Evolutionary conservation across 2,329 filamentous ascomycete genomes (phyloP).

Genomic region (Fusarium robinianum): DNA sequence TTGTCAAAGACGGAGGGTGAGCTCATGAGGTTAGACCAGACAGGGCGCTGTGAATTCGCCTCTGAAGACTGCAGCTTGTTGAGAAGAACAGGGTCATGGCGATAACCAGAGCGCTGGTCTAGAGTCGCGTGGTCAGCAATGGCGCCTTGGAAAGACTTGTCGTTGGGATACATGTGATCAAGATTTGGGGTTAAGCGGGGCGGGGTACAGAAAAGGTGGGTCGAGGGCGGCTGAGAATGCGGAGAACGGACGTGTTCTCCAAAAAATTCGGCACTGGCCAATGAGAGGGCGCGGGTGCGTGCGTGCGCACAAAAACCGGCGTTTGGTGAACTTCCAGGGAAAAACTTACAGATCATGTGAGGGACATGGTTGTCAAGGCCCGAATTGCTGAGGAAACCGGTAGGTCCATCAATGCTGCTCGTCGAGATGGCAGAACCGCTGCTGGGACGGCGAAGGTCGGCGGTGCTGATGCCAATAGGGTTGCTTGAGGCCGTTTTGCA

Average conservation of each 20-base stretch:
- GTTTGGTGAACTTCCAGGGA: constrained; percentile 10
- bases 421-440: constrained; percentile 41
- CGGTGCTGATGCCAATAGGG: constrained; percentile 38
- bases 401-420: constrained; percentile 38
- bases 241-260: constrained; percentile 36
- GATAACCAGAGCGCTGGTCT: constrained; percentile 47
- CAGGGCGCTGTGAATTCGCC: constrained; percentile 30
- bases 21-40: constrained; percentile 42
- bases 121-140: constrained; percentile 42
- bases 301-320: constrained; percentile 28
- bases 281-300: constrained; percentile 13
- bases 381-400: constrained; percentile 35
- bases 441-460: constrained; percentile 47
- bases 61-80: constrained; percentile 38
- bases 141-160: constrained; percentile 13
- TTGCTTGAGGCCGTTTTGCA: constrained; percentile 45
- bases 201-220: constrained; percentile 33
- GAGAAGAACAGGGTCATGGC: constrained; percentile 40
- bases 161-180: constrained; percentile 34
- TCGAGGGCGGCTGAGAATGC: constrained; percentile 33
- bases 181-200: constrained; percentile 20
- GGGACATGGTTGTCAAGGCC: constrained; percentile 50
- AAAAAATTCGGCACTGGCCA: constrained; percentile 27
- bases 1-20: constrained; percentile 43
- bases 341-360: constrained; percentile 54